A percentile compares a stretch with the other conserved stretches of the same genome.
phyloP scores from a whole-genome alignment of 2,329 filamentous ascomycete genomes.

The Pyrenochaeta sp. region DNA sequence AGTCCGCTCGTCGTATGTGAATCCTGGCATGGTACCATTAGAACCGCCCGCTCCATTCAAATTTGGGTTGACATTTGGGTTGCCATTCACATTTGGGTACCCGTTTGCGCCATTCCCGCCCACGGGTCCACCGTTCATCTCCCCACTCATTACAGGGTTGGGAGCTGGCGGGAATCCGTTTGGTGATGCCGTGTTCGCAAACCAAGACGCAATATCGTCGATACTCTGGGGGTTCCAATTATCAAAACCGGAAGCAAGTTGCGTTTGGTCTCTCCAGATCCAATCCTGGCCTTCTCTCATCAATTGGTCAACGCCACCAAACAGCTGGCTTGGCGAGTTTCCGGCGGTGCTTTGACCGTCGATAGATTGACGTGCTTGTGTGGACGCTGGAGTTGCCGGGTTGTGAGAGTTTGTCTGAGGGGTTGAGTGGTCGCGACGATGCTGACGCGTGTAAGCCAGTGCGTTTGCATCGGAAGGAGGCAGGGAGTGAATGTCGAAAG shows the following conservation, averaged over 20 bases:
- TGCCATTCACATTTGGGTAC: constrained; percentile 19
- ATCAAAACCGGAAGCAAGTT: constrained; percentile 68
- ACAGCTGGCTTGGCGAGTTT: constrained; percentile 61
- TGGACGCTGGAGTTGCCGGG: constrained; percentile 33
- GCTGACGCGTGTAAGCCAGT: constrained; percentile 45
- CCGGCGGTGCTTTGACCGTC: constrained; percentile 39
- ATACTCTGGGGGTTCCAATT: constrained; percentile 61
- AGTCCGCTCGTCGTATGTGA: constrained; percentile 35
- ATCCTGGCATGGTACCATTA: constrained; percentile 23
- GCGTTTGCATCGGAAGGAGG: constrained; percentile 41
- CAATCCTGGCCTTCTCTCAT: constrained; percentile 69
- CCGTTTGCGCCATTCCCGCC: constrained; percentile 16
- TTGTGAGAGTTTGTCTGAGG: constrained; percentile 22
- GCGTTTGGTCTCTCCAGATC: constrained; percentile 69
- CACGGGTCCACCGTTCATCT: constrained; percentile 29
- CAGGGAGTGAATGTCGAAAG: constrained; percentile 37
- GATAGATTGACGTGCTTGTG: constrained; percentile 34
- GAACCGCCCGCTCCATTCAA: constrained; percentile 14
- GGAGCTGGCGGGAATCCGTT: constrained; percentile 8
- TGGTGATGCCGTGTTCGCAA: constrained; percentile 28
- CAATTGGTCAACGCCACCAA: constrained; percentile 68
- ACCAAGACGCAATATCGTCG: constrained; percentile 44
- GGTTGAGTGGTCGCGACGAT: constrained; percentile 26
- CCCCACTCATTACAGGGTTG: constrained; percentile 6
- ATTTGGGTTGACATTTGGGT: constrained; percentile 7